These are phyloP conservation scores for Coemansia sp. DNA, from an alignment of 192 early-diverging fungal genomes.

Conservation along the genomic window DNA sequence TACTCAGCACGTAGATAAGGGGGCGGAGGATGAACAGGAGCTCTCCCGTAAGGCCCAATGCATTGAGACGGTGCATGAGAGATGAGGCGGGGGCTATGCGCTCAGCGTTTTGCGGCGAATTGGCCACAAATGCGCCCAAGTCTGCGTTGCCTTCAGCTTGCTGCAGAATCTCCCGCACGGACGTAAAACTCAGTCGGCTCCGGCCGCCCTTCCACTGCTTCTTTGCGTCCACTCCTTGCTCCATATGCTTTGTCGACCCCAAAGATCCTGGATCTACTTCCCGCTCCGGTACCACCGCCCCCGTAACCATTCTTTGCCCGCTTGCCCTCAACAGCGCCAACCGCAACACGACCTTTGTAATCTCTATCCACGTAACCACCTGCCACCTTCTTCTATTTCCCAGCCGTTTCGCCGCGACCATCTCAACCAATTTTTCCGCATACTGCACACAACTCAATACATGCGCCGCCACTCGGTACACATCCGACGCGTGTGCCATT, in stretches of 20 bases:
- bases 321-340: slow-evolving; percentile 37
- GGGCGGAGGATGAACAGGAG: slow-evolving; percentile 82
- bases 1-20: slow-evolving; percentile 78
- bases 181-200: slow-evolving; percentile 53
- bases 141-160: slow-evolving; percentile 34
- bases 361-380: slow-evolving; percentile 64
- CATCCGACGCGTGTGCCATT: slow-evolving; percentile 50
- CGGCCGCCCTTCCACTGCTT: slow-evolving; percentile 55
- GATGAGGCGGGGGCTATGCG: slow-evolving; percentile 65
- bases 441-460: slow-evolving; percentile 70
- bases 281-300: slow-evolving; percentile 42
- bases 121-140: slow-evolving; percentile 19
- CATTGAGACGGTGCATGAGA: slow-evolving; percentile 60
- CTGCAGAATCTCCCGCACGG: slow-evolving; percentile 44
- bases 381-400: slow-evolving; percentile 63
- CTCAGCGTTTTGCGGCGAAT: slow-evolving; percentile 59
- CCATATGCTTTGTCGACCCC: slow-evolving; percentile 10
- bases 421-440: slow-evolving; percentile 74
- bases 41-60: slow-evolving; percentile 67
- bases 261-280: slow-evolving; percentile 49
- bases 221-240: background rate
- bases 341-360: slow-evolving; percentile 60
- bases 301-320: slow-evolving; percentile 45
- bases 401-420: slow-evolving; percentile 68
- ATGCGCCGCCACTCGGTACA: slow-evolving; percentile 62